Conservation (phyloP, 2,329 filamentous ascomycete species). For the Stenocarpella maydis region DNA sequence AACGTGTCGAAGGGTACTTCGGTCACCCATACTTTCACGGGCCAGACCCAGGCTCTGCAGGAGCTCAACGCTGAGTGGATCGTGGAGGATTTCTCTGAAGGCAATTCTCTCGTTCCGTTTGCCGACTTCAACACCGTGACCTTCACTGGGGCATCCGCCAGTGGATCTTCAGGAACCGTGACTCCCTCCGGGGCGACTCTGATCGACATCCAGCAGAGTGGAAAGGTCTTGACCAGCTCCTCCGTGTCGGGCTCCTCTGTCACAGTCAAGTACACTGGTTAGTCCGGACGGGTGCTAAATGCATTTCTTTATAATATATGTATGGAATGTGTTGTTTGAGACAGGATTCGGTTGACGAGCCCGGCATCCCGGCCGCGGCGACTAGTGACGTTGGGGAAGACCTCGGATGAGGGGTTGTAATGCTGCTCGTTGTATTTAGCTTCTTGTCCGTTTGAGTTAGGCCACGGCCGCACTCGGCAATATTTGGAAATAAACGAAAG, state of each 20-base stretch:
- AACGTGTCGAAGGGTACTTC: constrained; percentile 58
- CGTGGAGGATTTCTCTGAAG: constrained; percentile 61
- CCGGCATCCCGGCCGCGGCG: neutral
- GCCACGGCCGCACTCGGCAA: neutral
- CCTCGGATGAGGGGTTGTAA: neutral
- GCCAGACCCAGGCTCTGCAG: constrained; percentile 54
- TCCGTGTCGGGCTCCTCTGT: constrained; percentile 37
- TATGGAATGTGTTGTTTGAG: neutral
- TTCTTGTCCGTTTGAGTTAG: neutral
- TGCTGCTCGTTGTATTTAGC: neutral
- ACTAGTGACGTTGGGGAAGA: neutral
- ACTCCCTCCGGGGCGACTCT: constrained; percentile 62
- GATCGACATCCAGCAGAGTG: constrained; percentile 71
- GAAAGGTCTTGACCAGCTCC: constrained; percentile 59
- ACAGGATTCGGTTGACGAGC: no score
- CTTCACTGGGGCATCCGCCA: constrained; percentile 52
- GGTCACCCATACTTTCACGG: constrained; percentile 59
- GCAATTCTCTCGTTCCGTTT: constrained; percentile 50
- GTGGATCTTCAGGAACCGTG: constrained; percentile 42
- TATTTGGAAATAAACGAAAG: constrained; percentile 3
- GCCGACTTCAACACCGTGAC: constrained; percentile 56
- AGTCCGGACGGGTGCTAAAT: neutral
- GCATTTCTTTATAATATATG: neutral
- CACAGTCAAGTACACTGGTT: constrained; percentile 53
- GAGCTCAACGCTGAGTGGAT: constrained; percentile 70